A percentile compares a stretch with the other conserved stretches of the same genome.
These are phyloP conservation scores for Dipsacomyces acuminosporus DNA, from an alignment of 371 early-diverging fungal species.

Conservation along the genomic window DNA sequence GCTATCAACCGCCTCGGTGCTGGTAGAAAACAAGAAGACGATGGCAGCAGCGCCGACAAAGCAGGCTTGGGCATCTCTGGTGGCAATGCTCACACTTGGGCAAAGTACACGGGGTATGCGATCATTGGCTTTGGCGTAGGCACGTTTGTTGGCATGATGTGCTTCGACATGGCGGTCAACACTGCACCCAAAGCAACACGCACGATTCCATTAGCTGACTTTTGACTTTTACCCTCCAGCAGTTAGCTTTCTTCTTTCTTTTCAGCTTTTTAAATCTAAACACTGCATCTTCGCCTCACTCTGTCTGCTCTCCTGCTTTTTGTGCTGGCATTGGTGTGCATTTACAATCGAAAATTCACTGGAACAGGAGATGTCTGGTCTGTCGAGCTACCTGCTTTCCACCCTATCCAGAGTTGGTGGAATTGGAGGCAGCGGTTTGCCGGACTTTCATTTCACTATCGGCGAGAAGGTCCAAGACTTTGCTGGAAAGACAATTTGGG, in stretches of 20 bases:
- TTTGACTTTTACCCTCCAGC: too few relatives aligned
- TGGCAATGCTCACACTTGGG: conserved; percentile 17
- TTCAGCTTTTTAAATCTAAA: too few relatives aligned
- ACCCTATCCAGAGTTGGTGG: conserved; percentile 57
- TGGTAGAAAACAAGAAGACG: neutral
- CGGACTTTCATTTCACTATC: conserved; percentile 70
- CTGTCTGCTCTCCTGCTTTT: too few relatives aligned
- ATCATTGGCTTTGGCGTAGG: conserved; percentile 39
- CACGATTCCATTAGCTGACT: conserved; percentile 15
- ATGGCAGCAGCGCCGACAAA: neutral
- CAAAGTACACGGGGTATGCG: conserved; percentile 37
- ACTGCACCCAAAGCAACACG: conserved; percentile 36
- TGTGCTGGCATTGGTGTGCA: too few relatives aligned
- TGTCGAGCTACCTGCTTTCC: neutral
- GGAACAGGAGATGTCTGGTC: neutral
- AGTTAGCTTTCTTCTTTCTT: too few relatives aligned
- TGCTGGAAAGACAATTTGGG: conserved; percentile 68
- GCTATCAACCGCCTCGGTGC: neutral
- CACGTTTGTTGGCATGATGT: conserved; percentile 40
- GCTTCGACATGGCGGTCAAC: conserved; percentile 30
- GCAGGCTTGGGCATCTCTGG: neutral
- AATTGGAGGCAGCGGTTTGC: conserved; percentile 59
- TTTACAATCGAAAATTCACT: too few relatives aligned
- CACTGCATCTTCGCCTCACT: too few relatives aligned
- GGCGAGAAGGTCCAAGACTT: conserved; percentile 65